Conservation (phyloP, 768 basidiomycete species). For the Lyophyllum atratum region DNA sequence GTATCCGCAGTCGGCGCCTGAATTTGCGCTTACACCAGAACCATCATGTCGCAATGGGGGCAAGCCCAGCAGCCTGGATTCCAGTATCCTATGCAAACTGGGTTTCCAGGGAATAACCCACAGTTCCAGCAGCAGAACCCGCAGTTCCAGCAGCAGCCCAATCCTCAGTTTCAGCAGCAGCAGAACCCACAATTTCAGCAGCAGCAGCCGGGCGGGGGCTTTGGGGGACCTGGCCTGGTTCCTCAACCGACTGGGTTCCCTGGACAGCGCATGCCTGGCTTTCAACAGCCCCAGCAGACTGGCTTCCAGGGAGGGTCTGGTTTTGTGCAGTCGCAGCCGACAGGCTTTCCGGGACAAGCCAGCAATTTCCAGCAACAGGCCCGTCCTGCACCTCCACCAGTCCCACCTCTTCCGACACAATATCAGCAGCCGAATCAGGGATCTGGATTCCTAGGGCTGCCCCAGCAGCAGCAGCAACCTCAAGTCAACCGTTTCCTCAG, state of each 20-base stretch:
- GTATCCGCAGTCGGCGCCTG: slow-evolving; percentile 26
- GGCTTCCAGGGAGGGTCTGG: slow-evolving; percentile 44
- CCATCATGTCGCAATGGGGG: slow-evolving; percentile 76
- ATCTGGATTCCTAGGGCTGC: slow-evolving; percentile 39
- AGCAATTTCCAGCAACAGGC: slow-evolving; percentile 41
- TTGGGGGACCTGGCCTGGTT: slow-evolving; percentile 43
- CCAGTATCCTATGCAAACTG: slow-evolving; percentile 78
- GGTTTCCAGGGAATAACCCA: slow-evolving; percentile 46
- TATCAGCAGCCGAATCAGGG: slow-evolving; percentile 54
- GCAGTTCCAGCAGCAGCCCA: slow-evolving; percentile 31
- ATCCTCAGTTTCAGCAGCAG: slow-evolving; percentile 28
- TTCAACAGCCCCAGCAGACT: slow-evolving; percentile 66
- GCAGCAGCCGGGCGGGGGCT: slow-evolving; percentile 31
- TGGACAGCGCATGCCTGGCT: slow-evolving; percentile 39
- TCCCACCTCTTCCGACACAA: slow-evolving; percentile 64
- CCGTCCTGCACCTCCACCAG: slow-evolving; percentile 57
- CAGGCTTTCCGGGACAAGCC: slow-evolving; percentile 45
- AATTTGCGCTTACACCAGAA: slow-evolving; percentile 23
- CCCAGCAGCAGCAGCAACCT: slow-evolving; percentile 41
- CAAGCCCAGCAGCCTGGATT: slow-evolving; percentile 67
- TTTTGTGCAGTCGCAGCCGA: slow-evolving; percentile 53
- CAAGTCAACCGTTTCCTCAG: slow-evolving; percentile 53
- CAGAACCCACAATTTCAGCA: slow-evolving; percentile 25
- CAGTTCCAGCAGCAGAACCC: slow-evolving; percentile 34
- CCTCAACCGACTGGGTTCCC: slow-evolving; percentile 68